Percentiles rank a stretch among this genome's conserved stretches.
These are phyloP conservation scores for Acanthamoeba castellanii DNA, from an alignment of 208 protist genomes.

Conservation along the genomic window DNA sequence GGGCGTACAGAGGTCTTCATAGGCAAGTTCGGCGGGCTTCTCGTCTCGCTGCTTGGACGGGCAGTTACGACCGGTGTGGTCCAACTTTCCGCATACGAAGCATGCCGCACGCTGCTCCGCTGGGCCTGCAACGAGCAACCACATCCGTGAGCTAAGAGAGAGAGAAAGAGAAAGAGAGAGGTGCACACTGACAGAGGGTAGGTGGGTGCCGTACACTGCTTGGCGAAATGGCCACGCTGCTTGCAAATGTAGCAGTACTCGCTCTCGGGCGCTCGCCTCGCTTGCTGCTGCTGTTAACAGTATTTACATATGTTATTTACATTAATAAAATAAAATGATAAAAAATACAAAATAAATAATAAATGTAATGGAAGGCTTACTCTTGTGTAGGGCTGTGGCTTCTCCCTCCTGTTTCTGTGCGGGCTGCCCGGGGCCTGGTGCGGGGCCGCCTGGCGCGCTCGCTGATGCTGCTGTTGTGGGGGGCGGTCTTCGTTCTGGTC, in stretches of 20 bases:
- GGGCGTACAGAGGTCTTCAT: constrained; percentile 5
- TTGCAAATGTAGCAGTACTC: constrained; percentile 51
- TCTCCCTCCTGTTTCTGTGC: neutral
- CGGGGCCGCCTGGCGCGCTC: neutral
- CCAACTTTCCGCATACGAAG: constrained; percentile 16
- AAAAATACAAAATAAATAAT: neutral
- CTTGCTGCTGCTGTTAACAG: neutral
- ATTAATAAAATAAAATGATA: neutral
- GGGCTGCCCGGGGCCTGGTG: neutral
- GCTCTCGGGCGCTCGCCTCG: neutral
- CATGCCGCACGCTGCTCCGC: constrained; percentile 1
- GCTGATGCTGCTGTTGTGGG: neutral
- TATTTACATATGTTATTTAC: neutral
- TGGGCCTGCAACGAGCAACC: neutral
- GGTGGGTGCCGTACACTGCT: constrained; percentile 26
- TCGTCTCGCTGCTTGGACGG: neutral
- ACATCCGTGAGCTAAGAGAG: no score
- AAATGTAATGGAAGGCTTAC: neutral
- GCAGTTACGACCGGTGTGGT: constrained; percentile 35
- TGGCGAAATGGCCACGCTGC: constrained; percentile 17
- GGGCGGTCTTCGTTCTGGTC: neutral
- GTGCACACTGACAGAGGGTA: neutral
- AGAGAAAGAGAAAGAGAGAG: neutral
- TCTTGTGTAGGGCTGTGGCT: neutral
- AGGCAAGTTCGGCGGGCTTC: neutral